A percentile compares a stretch with the other conserved stretches of the same genome.
These are phyloP conservation scores for Dimargaris verticillata DNA, from an alignment of 192 early-diverging fungal genomes.

Conservation along the genomic window DNA sequence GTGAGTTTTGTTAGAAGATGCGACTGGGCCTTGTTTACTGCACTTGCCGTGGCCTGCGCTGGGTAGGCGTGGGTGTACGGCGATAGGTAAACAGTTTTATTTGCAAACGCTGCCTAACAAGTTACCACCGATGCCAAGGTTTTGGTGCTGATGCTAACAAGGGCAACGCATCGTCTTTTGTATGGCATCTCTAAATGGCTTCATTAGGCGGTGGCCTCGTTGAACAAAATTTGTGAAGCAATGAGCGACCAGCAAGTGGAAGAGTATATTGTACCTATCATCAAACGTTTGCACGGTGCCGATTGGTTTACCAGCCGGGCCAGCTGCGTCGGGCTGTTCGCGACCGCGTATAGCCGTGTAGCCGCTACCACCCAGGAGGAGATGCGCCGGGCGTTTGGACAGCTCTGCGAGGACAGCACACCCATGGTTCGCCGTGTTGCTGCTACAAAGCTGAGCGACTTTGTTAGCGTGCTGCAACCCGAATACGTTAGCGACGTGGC, in stretches of 20 bases:
- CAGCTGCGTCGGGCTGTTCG: slow-evolving; percentile 84
- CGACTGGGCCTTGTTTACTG: slow-evolving; percentile 2
- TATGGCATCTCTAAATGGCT: background rate
- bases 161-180: slow-evolving; percentile 1
- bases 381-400: slow-evolving; percentile 63
- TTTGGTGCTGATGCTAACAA: no score
- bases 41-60: background rate
- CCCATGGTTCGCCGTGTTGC: slow-evolving; percentile 97
- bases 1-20: slow-evolving; percentile 24
- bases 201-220: slow-evolving; percentile 83
- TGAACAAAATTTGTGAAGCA: slow-evolving; percentile 61
- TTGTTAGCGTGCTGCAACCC: slow-evolving; percentile 22
- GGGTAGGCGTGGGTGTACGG: no score
- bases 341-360: slow-evolving; percentile 58
- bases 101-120: no score
- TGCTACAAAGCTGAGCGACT: slow-evolving; percentile 38
- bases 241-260: slow-evolving; percentile 72
- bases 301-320: slow-evolving; percentile 98
- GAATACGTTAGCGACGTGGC: slow-evolving; percentile 68
- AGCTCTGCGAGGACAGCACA: slow-evolving; percentile 81
- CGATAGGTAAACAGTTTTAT: no score
- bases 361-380: slow-evolving; percentile 65
- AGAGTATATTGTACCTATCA: slow-evolving; percentile 75
- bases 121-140: no score
- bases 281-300: slow-evolving; percentile 77